Conservation (phyloP, 2,329 filamentous ascomycete genomes). For the Sordariomycetes sp. region DNA sequence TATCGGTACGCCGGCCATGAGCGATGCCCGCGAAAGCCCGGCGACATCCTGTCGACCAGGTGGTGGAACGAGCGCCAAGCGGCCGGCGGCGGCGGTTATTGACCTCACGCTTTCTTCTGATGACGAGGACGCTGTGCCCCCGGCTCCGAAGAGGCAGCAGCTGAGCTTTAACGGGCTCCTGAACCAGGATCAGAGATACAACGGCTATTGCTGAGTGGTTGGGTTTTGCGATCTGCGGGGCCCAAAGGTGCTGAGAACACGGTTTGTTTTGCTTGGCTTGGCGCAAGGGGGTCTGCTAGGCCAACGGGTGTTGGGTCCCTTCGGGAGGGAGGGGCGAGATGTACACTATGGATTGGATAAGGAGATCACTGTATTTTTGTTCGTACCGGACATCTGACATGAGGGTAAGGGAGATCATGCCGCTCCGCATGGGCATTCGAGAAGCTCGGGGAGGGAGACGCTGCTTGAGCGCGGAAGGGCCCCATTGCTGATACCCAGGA, state of each 20-base stretch:
- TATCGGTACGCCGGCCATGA: not conserved
- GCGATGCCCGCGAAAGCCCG: not conserved
- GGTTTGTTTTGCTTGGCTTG: not conserved
- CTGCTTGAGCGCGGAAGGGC: not conserved
- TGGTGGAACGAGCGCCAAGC: constrained; percentile 28
- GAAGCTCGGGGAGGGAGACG: not conserved
- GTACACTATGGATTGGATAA: not conserved
- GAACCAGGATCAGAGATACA: not conserved
- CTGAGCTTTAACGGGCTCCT: not conserved
- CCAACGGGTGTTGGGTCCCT: not conserved
- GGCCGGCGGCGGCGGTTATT: constrained; percentile 38
- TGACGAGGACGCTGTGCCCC: constrained; percentile 32
- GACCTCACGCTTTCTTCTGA: constrained; percentile 47
- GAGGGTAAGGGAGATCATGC: not conserved
- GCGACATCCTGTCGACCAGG: constrained; percentile 1
- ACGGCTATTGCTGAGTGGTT: not conserved
- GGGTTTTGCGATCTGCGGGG: not conserved
- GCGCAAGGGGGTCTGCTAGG: not conserved
- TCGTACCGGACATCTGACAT: not conserved
- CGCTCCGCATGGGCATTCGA: not conserved
- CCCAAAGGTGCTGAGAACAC: not conserved
- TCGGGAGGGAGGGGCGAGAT: not conserved
- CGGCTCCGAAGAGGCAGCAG: constrained; percentile 32
- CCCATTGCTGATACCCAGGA: not conserved
- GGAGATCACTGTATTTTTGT: not conserved